A percentile compares a stretch with the other conserved stretches of the same genome.
Evolutionary conservation across 2,329 filamentous ascomycete species (phyloP).

Genomic region (Ascochyta viciae-villosae): DNA sequence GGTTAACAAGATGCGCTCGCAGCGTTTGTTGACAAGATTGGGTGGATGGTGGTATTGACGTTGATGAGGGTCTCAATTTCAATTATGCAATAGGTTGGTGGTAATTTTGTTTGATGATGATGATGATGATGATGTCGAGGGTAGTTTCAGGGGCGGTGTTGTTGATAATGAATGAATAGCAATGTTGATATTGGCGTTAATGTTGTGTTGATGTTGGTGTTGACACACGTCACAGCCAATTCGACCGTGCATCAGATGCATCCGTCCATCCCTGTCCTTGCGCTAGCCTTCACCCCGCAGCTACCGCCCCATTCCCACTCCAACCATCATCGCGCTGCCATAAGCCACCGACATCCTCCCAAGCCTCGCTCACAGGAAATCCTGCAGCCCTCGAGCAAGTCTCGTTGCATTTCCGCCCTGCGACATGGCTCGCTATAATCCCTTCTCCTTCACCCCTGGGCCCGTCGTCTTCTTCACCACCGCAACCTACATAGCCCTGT

Average conservation of each 20-base stretch:
- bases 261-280: neutral
- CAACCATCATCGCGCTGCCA: conserved; percentile 23
- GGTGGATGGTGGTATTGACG: no score
- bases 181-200: no score
- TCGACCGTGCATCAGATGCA: neutral
- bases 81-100: neutral
- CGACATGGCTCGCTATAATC: conserved; percentile 49
- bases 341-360: conserved; percentile 6
- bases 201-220: no score
- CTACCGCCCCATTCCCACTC: neutral
- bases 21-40: no score
- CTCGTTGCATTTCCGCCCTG: conserved; percentile 17
- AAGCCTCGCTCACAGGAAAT: neutral
- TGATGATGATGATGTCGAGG: neutral
- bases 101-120: neutral
- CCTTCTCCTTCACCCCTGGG: conserved; percentile 77
- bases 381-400: conserved; percentile 13
- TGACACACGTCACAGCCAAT: neutral
- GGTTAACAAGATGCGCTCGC: no score
- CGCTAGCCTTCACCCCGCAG: conserved; percentile 17
- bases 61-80: no score
- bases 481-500: conserved; percentile 77
- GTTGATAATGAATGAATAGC: no score
- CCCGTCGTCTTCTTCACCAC: conserved; percentile 83
- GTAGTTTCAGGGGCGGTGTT: no score